Base-by-base conservation (phyloP, 2,329 filamentous ascomycete species). In the Ceratocystis alfenasii region DNA sequence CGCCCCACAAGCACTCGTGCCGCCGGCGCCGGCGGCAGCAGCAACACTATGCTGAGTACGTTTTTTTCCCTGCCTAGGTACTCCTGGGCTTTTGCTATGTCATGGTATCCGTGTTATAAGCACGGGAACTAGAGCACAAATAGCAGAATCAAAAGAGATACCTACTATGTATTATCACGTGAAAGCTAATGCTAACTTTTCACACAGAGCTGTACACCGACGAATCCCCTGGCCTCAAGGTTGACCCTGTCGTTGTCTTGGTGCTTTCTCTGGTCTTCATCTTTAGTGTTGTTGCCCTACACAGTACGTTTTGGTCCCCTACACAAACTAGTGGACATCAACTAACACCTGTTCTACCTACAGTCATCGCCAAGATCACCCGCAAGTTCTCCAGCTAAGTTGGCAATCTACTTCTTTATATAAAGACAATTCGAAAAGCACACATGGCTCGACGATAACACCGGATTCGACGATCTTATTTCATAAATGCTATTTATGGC, bases 251-350 rank as follows among this genome's bases (percentile, higher is more conserved):
- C 68, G 92, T 99, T 70, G 93, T 99, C 70, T 83, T 99, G 74
- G 94, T 96, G 71, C 83, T 99, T 72, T 95, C 90, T 74, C 85
- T 99, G 72, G 94, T 95, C 69, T 99, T 99, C 78, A 99, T 99
- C 78, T 96, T 99, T 81, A 94, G 89, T 74, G 94, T 99, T 74
- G 94, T 99, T 74, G 92, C 91, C 71, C 83, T 99, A 74, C 94
- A 99, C 80, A 91, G 94, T 97, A 86, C 72, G 90, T 81, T 59
- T 20, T 20, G 17, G 64, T 7, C 67, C 15, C 65, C 36, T 17
- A 36, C 25, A 17, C 2, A 15, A 12, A 55, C 20, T 15, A 48
- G 10, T 12, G 55, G 20, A 59, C n/a, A 20, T 36, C 4, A 7
- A 59, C 70, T 72, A 66, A 73, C 68, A 63, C 45, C 6, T 53